Evolutionary conservation across 2,329 filamentous ascomycete species (phyloP).

Genomic region (Colletotrichum spaethianum): DNA sequence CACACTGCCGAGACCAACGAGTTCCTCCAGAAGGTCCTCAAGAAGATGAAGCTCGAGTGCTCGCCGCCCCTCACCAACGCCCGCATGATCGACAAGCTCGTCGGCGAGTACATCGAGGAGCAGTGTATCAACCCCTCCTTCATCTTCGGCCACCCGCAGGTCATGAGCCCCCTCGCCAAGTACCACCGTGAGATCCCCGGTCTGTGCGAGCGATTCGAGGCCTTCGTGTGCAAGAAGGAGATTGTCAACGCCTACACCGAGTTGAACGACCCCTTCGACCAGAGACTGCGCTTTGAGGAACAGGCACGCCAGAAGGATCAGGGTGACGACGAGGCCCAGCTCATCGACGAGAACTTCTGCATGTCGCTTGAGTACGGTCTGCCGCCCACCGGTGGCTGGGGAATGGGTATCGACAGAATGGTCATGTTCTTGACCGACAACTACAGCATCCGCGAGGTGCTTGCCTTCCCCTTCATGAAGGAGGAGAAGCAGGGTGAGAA

Average conservation of each 20-base stretch:
- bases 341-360: constrained; percentile 96
- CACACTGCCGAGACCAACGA: constrained; percentile 91
- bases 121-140: constrained; percentile 89
- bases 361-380: constrained; percentile 83
- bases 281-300: constrained; percentile 81
- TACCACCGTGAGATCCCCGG: constrained; percentile 86
- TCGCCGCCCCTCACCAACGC: constrained; percentile 92
- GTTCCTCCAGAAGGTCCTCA: constrained; percentile 86
- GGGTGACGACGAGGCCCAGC: constrained; percentile 96
- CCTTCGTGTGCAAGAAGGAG: constrained; percentile 96
- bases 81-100: constrained; percentile 95
- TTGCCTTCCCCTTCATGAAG: constrained; percentile 99
- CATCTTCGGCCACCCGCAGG: constrained; percentile 75
- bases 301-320: constrained; percentile 96
- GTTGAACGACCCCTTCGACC: constrained; percentile 94
- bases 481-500: constrained; percentile 71
- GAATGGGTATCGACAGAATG: constrained; percentile 94
- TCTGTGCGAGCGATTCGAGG: constrained; percentile 96
- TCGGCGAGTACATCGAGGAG: constrained; percentile 95
- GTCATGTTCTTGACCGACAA: constrained; percentile 97
- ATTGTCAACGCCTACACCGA: constrained; percentile 98
- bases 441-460: constrained; percentile 92
- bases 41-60: constrained; percentile 93
- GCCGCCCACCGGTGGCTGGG: constrained; percentile 95
- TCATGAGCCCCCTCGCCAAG: constrained; percentile 87